These are phyloP conservation scores for Rhododendron griersonianum DNA, from an alignment of 148 eudicot species.

Conservation along the genomic window DNA sequence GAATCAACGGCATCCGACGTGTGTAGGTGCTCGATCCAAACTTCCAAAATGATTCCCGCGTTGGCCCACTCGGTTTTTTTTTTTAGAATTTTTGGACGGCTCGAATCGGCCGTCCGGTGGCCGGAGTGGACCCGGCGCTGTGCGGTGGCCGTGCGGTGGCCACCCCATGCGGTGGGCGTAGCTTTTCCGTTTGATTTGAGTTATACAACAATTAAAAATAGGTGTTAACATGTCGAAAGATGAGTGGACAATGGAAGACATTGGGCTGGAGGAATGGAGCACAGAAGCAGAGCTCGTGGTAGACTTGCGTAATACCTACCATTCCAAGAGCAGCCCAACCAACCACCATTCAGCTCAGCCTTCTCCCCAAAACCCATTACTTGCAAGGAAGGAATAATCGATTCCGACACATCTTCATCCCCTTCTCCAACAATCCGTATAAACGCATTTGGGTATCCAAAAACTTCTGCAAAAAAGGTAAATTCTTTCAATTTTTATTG, in stretches of 20 bases:
- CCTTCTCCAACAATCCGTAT: not conserved
- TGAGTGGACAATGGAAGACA: not conserved
- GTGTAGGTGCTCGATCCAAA: too few species aligned
- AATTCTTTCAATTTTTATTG: not conserved
- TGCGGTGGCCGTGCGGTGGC: too few species aligned
- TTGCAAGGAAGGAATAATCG: not conserved
- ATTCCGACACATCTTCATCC: not conserved
- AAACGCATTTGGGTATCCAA: not conserved
- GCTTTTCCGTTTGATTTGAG: too few species aligned
- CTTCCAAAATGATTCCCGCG: too few species aligned
- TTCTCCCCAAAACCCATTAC: not conserved
- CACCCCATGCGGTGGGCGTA: too few species aligned
- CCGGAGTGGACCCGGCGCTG: too few species aligned
- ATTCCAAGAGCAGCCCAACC: not conserved
- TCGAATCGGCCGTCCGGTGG: too few species aligned
- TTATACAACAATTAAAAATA: too few species aligned
- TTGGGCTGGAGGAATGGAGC: not conserved
- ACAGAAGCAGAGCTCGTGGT: not conserved
- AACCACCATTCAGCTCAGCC: not conserved
- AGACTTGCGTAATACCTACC: not conserved
- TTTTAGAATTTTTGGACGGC: too few species aligned
- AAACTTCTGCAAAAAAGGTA: constrained; percentile 4
- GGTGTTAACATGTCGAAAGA: not conserved
- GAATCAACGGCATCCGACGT: too few species aligned
- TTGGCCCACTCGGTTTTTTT: too few species aligned